Base-by-base conservation (phyloP, 257 asterid species). In the Capsicum baccatum region DNA sequence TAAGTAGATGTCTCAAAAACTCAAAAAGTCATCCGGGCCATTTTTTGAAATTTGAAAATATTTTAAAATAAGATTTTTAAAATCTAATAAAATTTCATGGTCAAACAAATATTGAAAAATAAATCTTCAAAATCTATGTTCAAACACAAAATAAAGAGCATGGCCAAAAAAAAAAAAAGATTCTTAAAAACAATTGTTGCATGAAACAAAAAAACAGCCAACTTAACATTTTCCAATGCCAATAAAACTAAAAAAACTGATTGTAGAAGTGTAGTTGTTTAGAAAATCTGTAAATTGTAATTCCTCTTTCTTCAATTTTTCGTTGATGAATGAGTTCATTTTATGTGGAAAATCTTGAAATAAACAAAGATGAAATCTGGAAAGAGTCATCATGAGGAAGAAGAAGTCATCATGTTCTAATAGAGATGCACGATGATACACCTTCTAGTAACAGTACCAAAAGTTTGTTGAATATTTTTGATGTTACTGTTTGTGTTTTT, bases 381-480 rank as follows among this genome's bases (percentile, higher is more conserved):
- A 39, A 95, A 92, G 88, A 88, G 89, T 84, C 94, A 89, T 86
- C 90, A 88, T 59, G 97, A 90, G 81, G 98, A 94, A 66, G 97
- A 95, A 70, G 97, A 93, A 33, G 95, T 26, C 97, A 90, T 8
- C 95, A 95, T 79, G 91, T 60, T 37, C 88, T 6, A 91, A 82
- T 80, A 94, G 88, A 85, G n/a, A n/a, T n/a, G n/a, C n/a, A n/a
- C n/a, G 93, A 92, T 69, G 92, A 91, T 59, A 55, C 93, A n/a
- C 85, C 92, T 26, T 91, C 96, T 52, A 82, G 85, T 33, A 93
- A 86, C 84, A 92, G 89, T 80, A 67, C 89, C 83, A 92, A 87
- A 92, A 94, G 97, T 92, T 76, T 78, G 37, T n/a, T 39, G 37
- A n/a, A 17, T 1, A 11, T 57, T 42, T 42, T 67, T 58, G 12